phyloP scores from a whole-genome alignment of 2,329 filamentous ascomycete species.

The Zymoseptoria tritici region DNA sequence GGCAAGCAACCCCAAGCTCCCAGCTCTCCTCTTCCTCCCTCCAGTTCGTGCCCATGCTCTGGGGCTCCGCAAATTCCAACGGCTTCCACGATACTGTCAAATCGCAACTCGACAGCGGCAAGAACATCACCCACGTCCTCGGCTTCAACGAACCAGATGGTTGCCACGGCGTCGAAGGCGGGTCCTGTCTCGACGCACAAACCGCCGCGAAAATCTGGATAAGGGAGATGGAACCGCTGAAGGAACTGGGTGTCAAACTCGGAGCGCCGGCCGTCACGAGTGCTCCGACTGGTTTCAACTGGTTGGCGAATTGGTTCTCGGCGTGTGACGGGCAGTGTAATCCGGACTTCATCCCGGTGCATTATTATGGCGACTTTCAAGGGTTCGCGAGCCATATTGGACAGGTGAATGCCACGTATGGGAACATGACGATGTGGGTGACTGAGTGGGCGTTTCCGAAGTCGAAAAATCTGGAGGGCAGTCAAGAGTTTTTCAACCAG shows the following conservation, averaged over 20 bases:
- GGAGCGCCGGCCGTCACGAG: conserved; percentile 67
- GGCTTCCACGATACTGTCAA: conserved; percentile 56
- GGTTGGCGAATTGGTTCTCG: conserved; percentile 59
- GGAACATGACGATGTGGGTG: conserved; percentile 60
- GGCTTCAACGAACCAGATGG: conserved; percentile 75
- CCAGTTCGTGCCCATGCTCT: conserved; percentile 76
- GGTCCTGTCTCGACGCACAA: conserved; percentile 53
- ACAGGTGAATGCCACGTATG: conserved; percentile 44
- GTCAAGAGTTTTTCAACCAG: conserved; percentile 61
- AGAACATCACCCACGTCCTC: conserved; percentile 61
- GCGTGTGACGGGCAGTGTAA: conserved; percentile 46
- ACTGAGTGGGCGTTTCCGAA: conserved; percentile 65
- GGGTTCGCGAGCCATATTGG: conserved; percentile 61
- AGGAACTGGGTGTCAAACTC: conserved; percentile 54
- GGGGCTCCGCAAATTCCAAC: conserved; percentile 51
- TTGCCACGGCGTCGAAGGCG: conserved; percentile 43
- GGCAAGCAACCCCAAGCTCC: conserved; percentile 45
- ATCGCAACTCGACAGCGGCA: conserved; percentile 44
- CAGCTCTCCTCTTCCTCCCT: conserved; percentile 43
- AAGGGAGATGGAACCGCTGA: conserved; percentile 61
- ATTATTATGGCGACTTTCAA: conserved; percentile 58
- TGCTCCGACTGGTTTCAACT: conserved; percentile 51
- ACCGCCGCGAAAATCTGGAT: conserved; percentile 63
- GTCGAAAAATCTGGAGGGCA: conserved; percentile 45
- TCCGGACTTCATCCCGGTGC: conserved; percentile 45